phyloP scores from a whole-genome alignment of 1,284 basidiomycete species.

The Malassezia japonica region DNA sequence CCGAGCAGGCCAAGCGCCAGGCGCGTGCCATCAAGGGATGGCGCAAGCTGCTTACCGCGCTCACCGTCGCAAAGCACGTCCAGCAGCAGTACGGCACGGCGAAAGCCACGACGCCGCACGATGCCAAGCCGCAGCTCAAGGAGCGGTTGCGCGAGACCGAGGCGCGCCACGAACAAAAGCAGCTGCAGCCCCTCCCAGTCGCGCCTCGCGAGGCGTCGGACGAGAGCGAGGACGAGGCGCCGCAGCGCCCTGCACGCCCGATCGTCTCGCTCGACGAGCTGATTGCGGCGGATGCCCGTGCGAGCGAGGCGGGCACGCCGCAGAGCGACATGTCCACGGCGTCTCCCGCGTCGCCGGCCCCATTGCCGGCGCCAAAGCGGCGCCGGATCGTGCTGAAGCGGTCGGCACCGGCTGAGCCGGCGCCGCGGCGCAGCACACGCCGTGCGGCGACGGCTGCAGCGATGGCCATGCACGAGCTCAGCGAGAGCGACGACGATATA shows the following conservation, averaged over 20 bases:
- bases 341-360: not conserved
- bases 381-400: constrained; percentile 8
- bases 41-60: constrained; percentile 73
- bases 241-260: not conserved
- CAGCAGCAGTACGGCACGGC: constrained; percentile 61
- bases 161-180: not conserved
- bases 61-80: constrained; percentile 71
- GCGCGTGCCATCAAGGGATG: constrained; percentile 79
- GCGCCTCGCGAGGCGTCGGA: not conserved
- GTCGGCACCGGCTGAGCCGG: no score
- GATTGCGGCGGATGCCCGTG: constrained; percentile 1
- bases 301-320: not conserved
- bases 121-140: not conserved
- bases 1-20: constrained; percentile 62
- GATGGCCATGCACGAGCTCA: not conserved
- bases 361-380: not conserved
- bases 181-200: not conserved
- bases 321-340: not conserved
- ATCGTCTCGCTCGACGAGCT: constrained; percentile 13
- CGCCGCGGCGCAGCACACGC: constrained; percentile 3
- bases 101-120: not conserved
- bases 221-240: not conserved
- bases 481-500: not conserved
- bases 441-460: not conserved
- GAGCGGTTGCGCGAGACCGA: not conserved